These are phyloP conservation scores for Saxophila tyrrhenica DNA, from an alignment of 495 filamentous ascomycete genomes.

Conservation along the genomic window DNA sequence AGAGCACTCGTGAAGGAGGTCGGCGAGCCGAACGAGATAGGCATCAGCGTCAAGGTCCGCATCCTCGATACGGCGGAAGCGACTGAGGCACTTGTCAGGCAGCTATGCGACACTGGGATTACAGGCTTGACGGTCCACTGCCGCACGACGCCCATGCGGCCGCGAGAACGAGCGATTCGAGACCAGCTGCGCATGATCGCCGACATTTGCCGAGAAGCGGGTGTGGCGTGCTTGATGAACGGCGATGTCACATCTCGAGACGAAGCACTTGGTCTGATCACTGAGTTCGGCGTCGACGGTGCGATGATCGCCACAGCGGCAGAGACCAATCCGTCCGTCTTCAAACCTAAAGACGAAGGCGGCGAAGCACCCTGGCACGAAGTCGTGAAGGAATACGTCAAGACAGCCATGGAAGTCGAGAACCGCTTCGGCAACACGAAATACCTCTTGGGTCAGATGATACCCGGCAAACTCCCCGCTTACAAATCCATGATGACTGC, in stretches of 20 bases:
- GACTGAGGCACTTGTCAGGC: conserved; percentile 62
- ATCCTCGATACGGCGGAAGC: conserved; percentile 62
- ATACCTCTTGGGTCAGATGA: conserved; percentile 69
- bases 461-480: conserved; percentile 61
- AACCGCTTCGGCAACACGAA: conserved; percentile 90
- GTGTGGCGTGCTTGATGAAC: conserved; percentile 88
- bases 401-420: conserved; percentile 57
- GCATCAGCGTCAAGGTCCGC: conserved; percentile 91
- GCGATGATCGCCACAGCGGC: conserved; percentile 94
- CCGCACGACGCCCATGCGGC: conserved; percentile 90
- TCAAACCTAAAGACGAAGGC: conserved; percentile 53
- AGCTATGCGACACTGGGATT: conserved; percentile 73
- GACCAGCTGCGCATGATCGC: conserved; percentile 74
- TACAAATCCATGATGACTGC: conserved; percentile 43
- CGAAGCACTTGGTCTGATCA: conserved; percentile 53
- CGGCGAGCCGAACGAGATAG: conserved; percentile 61
- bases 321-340: conserved; percentile 78
- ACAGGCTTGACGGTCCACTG: conserved; percentile 88
- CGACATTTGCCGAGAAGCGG: conserved; percentile 61
- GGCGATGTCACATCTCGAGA: conserved; percentile 70
- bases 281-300: conserved; percentile 73
- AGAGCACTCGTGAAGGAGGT: conserved; percentile 70
- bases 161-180: conserved; percentile 73
- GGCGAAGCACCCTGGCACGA: conserved; percentile 60
- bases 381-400: conserved; percentile 62